Conservation (phyloP, 83 land plant species). For the Thuja plicata region DNA sequence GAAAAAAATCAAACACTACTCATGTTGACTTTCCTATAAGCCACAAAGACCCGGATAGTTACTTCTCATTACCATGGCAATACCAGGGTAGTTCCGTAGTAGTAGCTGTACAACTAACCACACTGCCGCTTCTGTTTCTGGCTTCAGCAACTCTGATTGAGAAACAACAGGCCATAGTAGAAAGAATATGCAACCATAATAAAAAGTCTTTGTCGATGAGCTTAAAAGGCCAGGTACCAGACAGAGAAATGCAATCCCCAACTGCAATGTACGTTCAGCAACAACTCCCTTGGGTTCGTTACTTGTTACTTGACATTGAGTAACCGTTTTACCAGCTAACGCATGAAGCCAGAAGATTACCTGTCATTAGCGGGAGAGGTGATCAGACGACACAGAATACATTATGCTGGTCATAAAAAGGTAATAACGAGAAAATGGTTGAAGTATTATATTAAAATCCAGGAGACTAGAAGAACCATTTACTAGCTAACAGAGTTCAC, state of each 20-base stretch:
- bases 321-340: not conserved
- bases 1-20: not conserved
- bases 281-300: not conserved
- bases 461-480: not conserved
- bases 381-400: slow-evolving; percentile 3
- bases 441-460: not conserved
- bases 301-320: not conserved
- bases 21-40: not conserved
- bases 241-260: slow-evolving; percentile 47
- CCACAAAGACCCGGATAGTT: not conserved
- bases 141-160: slow-evolving; percentile 9
- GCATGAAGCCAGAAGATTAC: slow-evolving; percentile 23
- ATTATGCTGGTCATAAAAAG: slow-evolving; percentile 25
- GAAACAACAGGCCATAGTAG: slow-evolving; percentile 20
- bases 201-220: slow-evolving; percentile 20
- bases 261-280: slow-evolving; percentile 30
- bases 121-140: slow-evolving; percentile 33
- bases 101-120: slow-evolving; percentile 50
- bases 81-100: slow-evolving; percentile 27
- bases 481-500: slow-evolving; percentile 13
- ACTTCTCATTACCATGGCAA: slow-evolving; percentile 31
- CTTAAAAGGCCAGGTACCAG: slow-evolving; percentile 45
- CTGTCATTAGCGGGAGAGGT: not conserved
- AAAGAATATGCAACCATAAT: slow-evolving; percentile 27
- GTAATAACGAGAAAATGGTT: not conserved